Percentiles rank a stretch among this genome's conserved stretches.
These are phyloP conservation scores for Puccinia hordei DNA, from an alignment of 1,284 basidiomycete species.

Conservation along the genomic window DNA sequence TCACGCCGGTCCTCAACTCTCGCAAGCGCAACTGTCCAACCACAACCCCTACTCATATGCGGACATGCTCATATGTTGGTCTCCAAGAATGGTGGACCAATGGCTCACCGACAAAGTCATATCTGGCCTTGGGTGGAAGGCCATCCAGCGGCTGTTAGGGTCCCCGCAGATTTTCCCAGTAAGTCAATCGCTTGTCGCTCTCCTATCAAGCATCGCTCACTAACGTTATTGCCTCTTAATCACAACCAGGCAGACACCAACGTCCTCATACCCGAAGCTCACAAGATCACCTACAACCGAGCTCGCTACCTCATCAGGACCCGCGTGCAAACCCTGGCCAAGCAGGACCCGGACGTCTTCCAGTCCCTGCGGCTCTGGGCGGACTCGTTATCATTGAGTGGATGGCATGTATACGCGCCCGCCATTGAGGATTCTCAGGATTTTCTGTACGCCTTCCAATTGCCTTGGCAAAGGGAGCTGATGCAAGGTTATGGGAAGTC, in stretches of 20 bases:
- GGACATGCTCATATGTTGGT: background rate
- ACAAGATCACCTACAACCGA: background rate
- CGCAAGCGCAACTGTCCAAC: background rate
- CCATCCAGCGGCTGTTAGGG: background rate
- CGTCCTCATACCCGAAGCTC: background rate
- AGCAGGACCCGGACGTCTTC: background rate
- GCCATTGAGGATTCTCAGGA: background rate
- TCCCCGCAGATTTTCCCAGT: background rate
- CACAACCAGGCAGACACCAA: background rate
- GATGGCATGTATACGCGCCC: background rate
- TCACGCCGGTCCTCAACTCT: background rate
- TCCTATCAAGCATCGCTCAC: background rate
- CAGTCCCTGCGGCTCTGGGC: background rate
- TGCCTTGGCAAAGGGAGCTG: background rate
- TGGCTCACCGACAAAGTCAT: background rate
- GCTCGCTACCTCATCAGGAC: background rate
- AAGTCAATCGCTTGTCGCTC: background rate
- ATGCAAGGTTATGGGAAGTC: background rate
- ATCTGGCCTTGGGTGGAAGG: background rate
- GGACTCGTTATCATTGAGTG: rapidly evolving
- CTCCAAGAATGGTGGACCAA: background rate
- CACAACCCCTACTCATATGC: background rate
- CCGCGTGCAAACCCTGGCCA: too few species aligned
- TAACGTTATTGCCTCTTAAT: background rate
- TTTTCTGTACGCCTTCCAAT: background rate